Base-by-base conservation (phyloP, 305 asterid genomes). In the Solanum hybrid region DNA sequence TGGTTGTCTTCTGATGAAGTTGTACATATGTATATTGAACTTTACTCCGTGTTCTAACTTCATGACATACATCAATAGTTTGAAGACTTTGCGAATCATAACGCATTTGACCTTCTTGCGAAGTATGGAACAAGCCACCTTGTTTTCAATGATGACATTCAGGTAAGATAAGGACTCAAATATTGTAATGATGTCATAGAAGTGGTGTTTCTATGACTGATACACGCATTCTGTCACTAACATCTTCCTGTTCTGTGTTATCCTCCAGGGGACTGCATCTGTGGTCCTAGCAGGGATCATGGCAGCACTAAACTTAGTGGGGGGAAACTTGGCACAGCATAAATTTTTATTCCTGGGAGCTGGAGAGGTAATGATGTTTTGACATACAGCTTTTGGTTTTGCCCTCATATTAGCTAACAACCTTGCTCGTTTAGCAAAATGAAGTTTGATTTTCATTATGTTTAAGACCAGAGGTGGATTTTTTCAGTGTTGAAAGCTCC, bases 81-180 rank as follows among this genome's bases (percentile, higher is more conserved):
- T 92, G 99, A 97, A 93, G 99, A 97, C 92, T 96, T 97, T 36
- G 99, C 98, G 12, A 97, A 97, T 92, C 99, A 97, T 92, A 97
- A 97, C 88, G 99, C 99, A 78, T 97, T 97, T 85, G 98, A 96
- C 90, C 98, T 97, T 73, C 99, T 97, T 35, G 95, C 96, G 1
- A 96, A 95, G 94, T 97, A 96, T 86, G 94, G 99, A 84, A 89
- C 95, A 31, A 95, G 96, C 32, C 99, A 96, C 92, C 99, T 96
- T 60, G 99, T 96, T 85, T 97, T 96, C 93, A 97, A 97, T 40
- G 99, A 97, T 88, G 99, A 97, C 92, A 96, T 97, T 90, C 99
- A 97, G 98, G 99, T 94, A 90, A 85, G n/a, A 71, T 64, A 26
- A 31, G 71, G 71, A 46, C 66, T 85, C 84, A 90, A 34, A 56